A percentile compares a stretch with the other conserved stretches of the same genome.
Evolutionary conservation across 495 filamentous ascomycete species (phyloP).

Genomic region (Aspergillus coremiiformis): DNA sequence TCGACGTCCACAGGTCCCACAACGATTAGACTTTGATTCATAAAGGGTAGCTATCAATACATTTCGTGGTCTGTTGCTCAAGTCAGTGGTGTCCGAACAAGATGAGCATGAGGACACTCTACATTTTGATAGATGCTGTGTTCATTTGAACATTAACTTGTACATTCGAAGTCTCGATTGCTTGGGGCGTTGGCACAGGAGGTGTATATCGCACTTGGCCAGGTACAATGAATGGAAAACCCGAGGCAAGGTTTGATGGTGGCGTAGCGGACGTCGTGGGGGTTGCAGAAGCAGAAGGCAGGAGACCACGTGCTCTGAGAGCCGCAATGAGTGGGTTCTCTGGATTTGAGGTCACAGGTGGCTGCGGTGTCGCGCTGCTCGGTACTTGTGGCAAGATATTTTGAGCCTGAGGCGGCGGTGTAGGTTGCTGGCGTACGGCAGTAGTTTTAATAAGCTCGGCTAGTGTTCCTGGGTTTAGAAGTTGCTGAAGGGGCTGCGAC

Average conservation of each 20-base stretch:
- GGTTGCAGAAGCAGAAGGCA: conserved; percentile 34
- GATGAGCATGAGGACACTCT: conserved; percentile 24
- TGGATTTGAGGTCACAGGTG: conserved; percentile 13
- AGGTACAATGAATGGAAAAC: conserved; percentile 37
- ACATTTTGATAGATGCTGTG: conserved; percentile 72
- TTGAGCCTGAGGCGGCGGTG: conserved; percentile 29
- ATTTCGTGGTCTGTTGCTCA: conserved; percentile 55
- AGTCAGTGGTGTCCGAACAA: not conserved
- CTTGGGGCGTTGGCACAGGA: conserved; percentile 25
- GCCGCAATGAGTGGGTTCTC: conserved; percentile 43
- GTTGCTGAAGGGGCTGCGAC: conserved; percentile 36
- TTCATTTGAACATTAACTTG: conserved; percentile 60
- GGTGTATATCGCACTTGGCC: conserved; percentile 34
- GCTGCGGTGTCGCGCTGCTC: conserved; percentile 25
- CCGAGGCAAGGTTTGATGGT: conserved; percentile 16
- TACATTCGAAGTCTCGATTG: conserved; percentile 19
- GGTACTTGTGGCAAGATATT: conserved; percentile 21
- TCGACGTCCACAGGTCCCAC: conserved; percentile 82
- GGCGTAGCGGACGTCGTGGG: conserved; percentile 18
- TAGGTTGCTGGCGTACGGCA: conserved; percentile 37
- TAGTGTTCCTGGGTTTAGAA: conserved; percentile 42
- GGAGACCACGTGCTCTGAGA: conserved; percentile 39
- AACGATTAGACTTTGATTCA: conserved; percentile 72
- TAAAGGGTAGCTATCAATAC: conserved; percentile 67
- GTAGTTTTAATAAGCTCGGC: conserved; percentile 45